Percentiles rank a stretch among this genome's conserved stretches.
Evolutionary conservation across 139 green algal genomes (phyloP).

Genomic region (Coelastrella sp.): DNA sequence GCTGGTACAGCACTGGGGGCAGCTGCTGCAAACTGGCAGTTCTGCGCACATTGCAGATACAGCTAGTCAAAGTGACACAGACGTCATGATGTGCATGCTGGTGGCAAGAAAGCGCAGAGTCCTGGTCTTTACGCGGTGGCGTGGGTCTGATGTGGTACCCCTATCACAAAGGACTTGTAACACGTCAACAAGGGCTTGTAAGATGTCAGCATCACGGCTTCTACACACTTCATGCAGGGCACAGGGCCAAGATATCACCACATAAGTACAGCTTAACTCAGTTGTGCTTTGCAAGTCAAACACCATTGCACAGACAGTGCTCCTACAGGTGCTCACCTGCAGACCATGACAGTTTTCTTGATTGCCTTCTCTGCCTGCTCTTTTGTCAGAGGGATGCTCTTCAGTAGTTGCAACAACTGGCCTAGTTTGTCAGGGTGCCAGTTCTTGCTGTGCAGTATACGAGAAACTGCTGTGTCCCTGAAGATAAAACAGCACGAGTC

Average conservation of each 20-base stretch:
- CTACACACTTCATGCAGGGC: too few species aligned
- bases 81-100: background rate
- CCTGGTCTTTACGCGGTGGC: too few species aligned
- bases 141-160: too few species aligned
- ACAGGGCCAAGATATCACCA: too few species aligned
- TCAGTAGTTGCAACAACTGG: slow-evolving; percentile 27
- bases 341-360: slow-evolving; percentile 10
- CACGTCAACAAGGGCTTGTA: too few species aligned
- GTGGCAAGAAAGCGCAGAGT: background rate
- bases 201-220: too few species aligned
- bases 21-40: slow-evolving; percentile 40
- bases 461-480: background rate
- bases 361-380: slow-evolving; percentile 12
- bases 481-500: background rate
- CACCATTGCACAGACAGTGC: background rate
- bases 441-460: slow-evolving; percentile 5
- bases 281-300: background rate
- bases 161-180: too few species aligned
- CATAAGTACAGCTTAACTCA: background rate
- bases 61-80: background rate
- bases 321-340: background rate
- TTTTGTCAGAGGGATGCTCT: slow-evolving; percentile 12
- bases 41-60: background rate
- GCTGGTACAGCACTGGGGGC: slow-evolving; percentile 44
- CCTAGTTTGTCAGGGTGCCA: slow-evolving; percentile 36